Base-by-base conservation (phyloP, 192 early-diverging fungal species). In the Rhizophlyctis rosea region DNA sequence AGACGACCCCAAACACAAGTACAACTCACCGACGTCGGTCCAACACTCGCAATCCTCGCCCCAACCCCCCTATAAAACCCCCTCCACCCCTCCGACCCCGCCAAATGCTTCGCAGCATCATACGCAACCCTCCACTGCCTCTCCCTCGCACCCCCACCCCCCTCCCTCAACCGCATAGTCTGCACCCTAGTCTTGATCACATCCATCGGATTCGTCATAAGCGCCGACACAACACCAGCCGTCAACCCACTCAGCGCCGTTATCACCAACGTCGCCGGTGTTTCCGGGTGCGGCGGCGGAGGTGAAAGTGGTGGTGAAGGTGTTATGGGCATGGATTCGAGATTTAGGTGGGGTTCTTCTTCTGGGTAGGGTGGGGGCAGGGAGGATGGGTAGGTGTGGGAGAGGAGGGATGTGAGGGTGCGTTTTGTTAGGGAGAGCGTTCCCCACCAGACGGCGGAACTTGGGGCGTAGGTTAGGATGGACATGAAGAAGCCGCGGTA, bases 401-500 rank as follows among this genome's bases (percentile, higher is more conserved):
- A n/a, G n/a, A 62, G 18, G 51, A 59, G 54, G 14, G 51, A 13
- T 25, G 7, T 31, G 18, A 66, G 49, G 0, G 52, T 25, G 21
- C 51, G 50, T 65, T 62, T 62, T 29, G 23, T 28, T 14, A 65
- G 64, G 1, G 49, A 25, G 13, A 49, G 59, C 31, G 66, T 68
- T 11, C 58, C 58, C 66, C 66, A 68, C 66, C 66, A 68, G 7
- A 65, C 50, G 11, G 60, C 66, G 3, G 59, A 65, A 24, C 25
- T 29, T 31, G 66, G 66, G 1, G 59, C 66, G 35, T 68, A 68
- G 9, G 66, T 68, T 9, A 56, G 13, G 11, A 68, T 27, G 25
- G 66, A 68, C 14, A 39, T 23, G 9, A 67, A 53, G 44, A 62
- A 68, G 9, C 66, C 66, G 18, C 49, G 33, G 35, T 68, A 68